phyloP scores from a whole-genome alignment of 192 early-diverging fungal genomes.

The Chytriomyces sp. region DNA sequence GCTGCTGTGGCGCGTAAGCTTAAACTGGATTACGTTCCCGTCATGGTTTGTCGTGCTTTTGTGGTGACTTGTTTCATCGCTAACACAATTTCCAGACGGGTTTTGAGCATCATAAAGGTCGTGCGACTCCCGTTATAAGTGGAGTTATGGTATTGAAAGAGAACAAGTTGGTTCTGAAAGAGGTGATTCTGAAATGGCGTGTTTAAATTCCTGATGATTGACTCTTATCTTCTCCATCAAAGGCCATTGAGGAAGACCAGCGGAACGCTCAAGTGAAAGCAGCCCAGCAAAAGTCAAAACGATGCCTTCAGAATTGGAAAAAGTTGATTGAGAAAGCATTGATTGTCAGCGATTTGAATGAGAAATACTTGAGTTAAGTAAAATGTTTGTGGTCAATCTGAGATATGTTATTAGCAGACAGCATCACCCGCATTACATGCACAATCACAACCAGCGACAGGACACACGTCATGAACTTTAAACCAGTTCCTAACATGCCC shows the following conservation, averaged over 20 bases:
- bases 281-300: conserved; percentile 2
- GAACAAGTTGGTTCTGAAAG: conserved; percentile 59
- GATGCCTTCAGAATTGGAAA: background rate
- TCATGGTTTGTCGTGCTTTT: conserved; percentile 63
- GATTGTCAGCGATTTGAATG: conserved; percentile 8
- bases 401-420: too few species aligned
- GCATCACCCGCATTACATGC: conserved; percentile 47
- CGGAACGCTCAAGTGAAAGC: conserved; percentile 5
- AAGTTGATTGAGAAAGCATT: conserved; percentile 36
- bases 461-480: conserved; percentile 78
- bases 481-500: conserved; percentile 93
- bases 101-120: conserved; percentile 70
- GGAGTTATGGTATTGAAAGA: conserved; percentile 76
- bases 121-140: conserved; percentile 63
- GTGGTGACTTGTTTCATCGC: background rate
- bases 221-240: background rate
- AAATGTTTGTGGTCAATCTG: too few species aligned
- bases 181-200: conserved; percentile 38
- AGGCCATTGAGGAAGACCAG: conserved; percentile 17
- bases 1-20: conserved; percentile 72
- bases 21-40: conserved; percentile 80
- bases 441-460: conserved; percentile 90
- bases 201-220: background rate
- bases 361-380: conserved; percentile 30
- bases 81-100: conserved; percentile 56